phyloP scores from a whole-genome alignment of 257 asterid species.

The Fraxinus pennsylvanica region DNA sequence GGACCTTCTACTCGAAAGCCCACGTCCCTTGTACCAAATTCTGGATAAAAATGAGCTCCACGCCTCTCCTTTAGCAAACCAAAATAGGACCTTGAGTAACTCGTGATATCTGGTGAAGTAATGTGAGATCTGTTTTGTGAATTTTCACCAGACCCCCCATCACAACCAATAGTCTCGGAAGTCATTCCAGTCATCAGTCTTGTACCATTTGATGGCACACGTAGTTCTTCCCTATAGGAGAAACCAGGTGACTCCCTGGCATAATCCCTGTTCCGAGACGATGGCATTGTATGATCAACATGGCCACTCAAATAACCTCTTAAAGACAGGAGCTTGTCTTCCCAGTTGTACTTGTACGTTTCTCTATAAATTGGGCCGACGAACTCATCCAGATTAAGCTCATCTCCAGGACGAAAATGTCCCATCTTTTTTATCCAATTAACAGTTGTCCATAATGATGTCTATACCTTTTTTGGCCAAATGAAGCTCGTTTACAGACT shows the following conservation, averaged over 20 bases:
- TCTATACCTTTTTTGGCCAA: conserved; percentile 37
- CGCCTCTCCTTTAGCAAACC: conserved; percentile 34
- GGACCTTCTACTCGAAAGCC: conserved; percentile 28
- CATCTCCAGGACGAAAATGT: conserved; percentile 31
- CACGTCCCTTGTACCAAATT: conserved; percentile 26
- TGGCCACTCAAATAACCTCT: conserved; percentile 32
- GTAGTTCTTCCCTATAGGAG: conserved; percentile 30
- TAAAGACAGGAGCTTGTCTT: conserved; percentile 32
- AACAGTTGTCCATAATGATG: conserved; percentile 27
- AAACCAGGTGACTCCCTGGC: conserved; percentile 23
- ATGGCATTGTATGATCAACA: conserved; percentile 32
- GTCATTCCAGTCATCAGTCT: conserved; percentile 30
- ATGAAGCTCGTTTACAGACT: conserved; percentile 28
- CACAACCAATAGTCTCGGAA: conserved; percentile 36
- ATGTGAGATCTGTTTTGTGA: conserved; percentile 34
- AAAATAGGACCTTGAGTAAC: conserved; percentile 38
- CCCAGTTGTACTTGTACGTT: conserved; percentile 26
- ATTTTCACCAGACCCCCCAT: conserved; percentile 33
- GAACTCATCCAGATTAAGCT: conserved; percentile 24
- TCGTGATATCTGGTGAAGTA: conserved; percentile 39
- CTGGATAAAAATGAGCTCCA: conserved; percentile 34
- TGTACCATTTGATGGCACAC: conserved; percentile 30
- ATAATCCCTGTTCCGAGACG: conserved; percentile 41
- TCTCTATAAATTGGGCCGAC: conserved; percentile 33
- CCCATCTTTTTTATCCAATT: conserved; percentile 39